Base-by-base conservation (phyloP, 495 filamentous ascomycete genomes). In the Neurospora sp. region DNA sequence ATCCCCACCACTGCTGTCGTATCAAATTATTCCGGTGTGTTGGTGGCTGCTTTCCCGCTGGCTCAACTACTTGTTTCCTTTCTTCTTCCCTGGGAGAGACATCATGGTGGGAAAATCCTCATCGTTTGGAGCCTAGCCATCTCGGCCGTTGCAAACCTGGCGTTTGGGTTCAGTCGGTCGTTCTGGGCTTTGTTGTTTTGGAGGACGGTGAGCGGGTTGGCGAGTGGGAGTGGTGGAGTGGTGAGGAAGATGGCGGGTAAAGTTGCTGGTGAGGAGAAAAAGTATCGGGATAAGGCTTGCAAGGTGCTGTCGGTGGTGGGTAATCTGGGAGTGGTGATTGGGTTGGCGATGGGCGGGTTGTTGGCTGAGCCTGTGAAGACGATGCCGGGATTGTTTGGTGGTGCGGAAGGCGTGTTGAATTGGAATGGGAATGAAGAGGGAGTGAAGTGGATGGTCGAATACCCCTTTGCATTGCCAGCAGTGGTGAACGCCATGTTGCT, bases 221-320 rank as follows among this genome's bases (percentile, higher is more conserved):
- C 53, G 12, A 94, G 93, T 77, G 93, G 92, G 0, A 96, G 94
- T 75, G 89, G 94, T 0, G 92, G 92, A 0, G 91, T 94, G 41
- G 90, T 95, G 81, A 85, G 93, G 59, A 95, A 91, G 0, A 93
- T 93, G 87, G 91, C 94, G 37, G 27, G 27, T 27, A 27, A 27
- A 27, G 27, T 27, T 27, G 27, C 27, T 27, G 77, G 82, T 70
- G 89, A 91, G 80, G 90, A 90, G 80, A 87, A 86, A 75, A 86
- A 82, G 78, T 92, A 88, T 74, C 92, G 93, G 82, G 89, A 88
- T 16, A 85, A 92, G 39, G 93, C 93, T 0, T 95, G 96, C 72
- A 78, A 94, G 41, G 81, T 96, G n/a, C 77, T 97, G 70, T 93
- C 93, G 0, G 90, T 95, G 86, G 91, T 89, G 53, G 94, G 92